A percentile compares a stretch with the other conserved stretches of the same genome.
These are phyloP conservation scores for Cruciata laevipes DNA, from an alignment of 257 asterid species.

Conservation along the genomic window DNA sequence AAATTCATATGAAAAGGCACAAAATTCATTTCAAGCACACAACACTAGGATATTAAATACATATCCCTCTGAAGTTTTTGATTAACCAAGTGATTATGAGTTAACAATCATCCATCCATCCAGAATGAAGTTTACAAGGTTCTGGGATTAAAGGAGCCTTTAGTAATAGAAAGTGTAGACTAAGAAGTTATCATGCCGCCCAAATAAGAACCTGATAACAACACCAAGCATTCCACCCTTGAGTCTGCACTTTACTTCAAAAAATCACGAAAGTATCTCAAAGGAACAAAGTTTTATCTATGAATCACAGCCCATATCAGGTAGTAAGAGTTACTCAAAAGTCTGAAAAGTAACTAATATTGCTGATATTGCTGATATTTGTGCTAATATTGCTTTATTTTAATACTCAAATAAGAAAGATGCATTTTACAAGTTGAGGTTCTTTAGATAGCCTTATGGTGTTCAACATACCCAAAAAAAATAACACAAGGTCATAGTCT, in stretches of 20 bases:
- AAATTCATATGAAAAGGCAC: neutral
- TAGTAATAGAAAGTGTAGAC: neutral
- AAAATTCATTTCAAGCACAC: neutral
- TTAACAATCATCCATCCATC: neutral
- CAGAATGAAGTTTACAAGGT: neutral
- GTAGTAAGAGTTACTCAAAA: neutral
- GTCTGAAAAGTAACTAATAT: neutral
- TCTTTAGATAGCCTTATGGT: neutral
- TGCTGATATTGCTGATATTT: too few relatives aligned
- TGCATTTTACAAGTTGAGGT: neutral
- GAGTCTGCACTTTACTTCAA: neutral
- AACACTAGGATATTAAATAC: neutral
- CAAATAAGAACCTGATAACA: neutral
- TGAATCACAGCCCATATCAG: neutral
- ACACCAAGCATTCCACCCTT: neutral
- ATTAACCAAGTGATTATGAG: neutral
- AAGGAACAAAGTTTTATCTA: slow-evolving; percentile 5
- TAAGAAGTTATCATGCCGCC: neutral
- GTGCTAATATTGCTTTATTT: neutral
- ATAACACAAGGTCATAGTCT: neutral
- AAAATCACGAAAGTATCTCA: neutral
- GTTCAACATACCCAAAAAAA: neutral
- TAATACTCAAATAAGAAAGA: neutral
- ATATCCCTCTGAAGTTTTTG: neutral
- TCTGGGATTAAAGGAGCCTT: neutral